Percentiles rank a stretch among this genome's conserved stretches.
Conservation (phyloP, 768 basidiomycete species). For the Russula sp. region DNA sequence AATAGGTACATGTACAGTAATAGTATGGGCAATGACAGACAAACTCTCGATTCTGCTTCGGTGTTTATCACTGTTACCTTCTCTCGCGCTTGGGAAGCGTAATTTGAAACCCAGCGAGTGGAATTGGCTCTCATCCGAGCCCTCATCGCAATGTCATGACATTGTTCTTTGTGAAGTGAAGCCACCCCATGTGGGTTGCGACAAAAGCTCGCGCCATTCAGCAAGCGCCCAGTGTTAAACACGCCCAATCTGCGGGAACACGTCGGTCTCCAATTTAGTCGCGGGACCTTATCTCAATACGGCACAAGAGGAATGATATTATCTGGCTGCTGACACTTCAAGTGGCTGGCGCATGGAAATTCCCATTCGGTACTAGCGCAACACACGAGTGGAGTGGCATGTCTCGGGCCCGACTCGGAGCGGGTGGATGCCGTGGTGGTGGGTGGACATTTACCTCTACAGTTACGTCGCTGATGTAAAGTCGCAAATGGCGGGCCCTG, state of each 20-base stretch:
- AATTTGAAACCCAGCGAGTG: conserved; percentile 23
- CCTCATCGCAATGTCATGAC: background rate
- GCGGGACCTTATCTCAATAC: background rate
- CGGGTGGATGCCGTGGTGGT: background rate
- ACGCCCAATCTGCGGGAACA: background rate
- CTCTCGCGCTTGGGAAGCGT: conserved; percentile 20
- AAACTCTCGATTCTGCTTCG: conserved; percentile 14
- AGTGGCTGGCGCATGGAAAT: background rate
- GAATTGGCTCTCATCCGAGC: background rate
- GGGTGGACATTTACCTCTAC: background rate
- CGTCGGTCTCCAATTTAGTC: background rate
- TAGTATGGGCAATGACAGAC: conserved; percentile 14
- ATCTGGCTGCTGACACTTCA: background rate
- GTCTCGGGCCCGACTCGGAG: background rate
- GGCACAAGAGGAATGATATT: conserved; percentile 1
- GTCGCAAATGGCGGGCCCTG: background rate
- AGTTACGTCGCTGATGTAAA: background rate
- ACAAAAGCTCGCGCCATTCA: background rate
- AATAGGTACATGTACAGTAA: background rate
- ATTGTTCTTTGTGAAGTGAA: background rate
- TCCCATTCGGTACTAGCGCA: background rate
- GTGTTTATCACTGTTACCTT: conserved; percentile 12
- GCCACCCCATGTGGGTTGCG: background rate
- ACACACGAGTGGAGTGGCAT: background rate
- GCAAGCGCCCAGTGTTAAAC: conserved; percentile 1